Evolutionary conservation across 83 land plant species (phyloP).

Genomic region (Picea engelmannii): DNA sequence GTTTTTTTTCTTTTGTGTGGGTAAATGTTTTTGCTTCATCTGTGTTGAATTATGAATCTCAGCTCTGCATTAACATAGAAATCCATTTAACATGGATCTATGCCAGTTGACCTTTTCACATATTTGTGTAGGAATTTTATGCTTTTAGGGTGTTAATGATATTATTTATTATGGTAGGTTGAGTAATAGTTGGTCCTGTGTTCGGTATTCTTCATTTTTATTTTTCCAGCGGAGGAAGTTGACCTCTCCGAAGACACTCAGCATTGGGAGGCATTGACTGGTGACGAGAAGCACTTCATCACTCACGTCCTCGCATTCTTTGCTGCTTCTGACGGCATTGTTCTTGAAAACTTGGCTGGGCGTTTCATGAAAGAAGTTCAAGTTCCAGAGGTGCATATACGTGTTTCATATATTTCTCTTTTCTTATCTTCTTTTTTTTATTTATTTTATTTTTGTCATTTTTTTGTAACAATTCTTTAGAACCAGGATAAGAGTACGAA

Average conservation of each 20-base stretch:
- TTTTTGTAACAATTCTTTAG: no score
- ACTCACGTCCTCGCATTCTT: conserved; percentile 44
- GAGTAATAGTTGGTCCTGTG: no score
- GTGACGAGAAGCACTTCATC: conserved; percentile 35
- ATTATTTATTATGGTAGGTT: no score
- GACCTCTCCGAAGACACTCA: conserved; percentile 29
- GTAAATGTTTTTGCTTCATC: background rate
- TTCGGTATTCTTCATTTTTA: no score
- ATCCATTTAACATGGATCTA: background rate
- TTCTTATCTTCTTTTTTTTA: background rate
- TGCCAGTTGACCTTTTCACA: no score
- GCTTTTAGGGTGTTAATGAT: no score
- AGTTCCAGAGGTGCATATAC: conserved; percentile 41
- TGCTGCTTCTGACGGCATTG: conserved; percentile 47
- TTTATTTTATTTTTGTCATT: no score
- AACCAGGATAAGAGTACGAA: no score
- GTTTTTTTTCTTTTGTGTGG: background rate
- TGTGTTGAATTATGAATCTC: background rate
- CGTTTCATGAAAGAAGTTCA: conserved; percentile 44
- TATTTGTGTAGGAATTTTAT: no score
- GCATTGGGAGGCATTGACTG: conserved; percentile 30
- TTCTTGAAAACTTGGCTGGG: conserved; percentile 36
- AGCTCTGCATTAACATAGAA: background rate
- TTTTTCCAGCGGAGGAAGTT: conserved; percentile 31
- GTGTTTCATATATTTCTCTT: background rate